Conservation (phyloP, 768 basidiomycete genomes). For the Boletus pseudo-olivaceus region DNA sequence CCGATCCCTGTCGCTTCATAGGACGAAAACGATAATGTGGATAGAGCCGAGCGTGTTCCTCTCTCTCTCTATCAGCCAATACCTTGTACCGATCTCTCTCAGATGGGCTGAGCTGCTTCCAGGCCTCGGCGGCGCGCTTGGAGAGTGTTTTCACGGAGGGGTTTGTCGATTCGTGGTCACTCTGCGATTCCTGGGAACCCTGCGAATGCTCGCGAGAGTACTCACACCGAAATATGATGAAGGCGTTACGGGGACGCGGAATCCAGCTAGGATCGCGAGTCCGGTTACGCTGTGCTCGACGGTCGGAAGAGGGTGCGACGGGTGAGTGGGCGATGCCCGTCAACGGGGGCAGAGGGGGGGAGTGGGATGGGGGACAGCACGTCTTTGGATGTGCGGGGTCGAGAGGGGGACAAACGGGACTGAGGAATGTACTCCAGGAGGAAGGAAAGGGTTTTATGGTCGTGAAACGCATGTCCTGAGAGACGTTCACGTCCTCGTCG, state of each 20-base stretch:
- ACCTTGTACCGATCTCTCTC: slow-evolving; percentile 49
- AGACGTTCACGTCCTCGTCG: slow-evolving; percentile 28
- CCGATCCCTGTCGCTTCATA: slow-evolving; percentile 35
- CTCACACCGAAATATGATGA: slow-evolving; percentile 72
- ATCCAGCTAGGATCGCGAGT: slow-evolving; percentile 54
- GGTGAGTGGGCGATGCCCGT: neutral
- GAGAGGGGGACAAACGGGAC: slow-evolving; percentile 17
- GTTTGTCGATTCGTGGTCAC: slow-evolving; percentile 17
- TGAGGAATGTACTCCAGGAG: slow-evolving; percentile 1
- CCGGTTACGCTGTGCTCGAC: slow-evolving; percentile 38
- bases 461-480: slow-evolving; percentile 14
- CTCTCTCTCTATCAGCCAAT: slow-evolving; percentile 54
- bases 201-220: slow-evolving; percentile 49
- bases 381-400: neutral
- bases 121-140: slow-evolving; percentile 74
- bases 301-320: slow-evolving; percentile 36
- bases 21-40: slow-evolving; percentile 67
- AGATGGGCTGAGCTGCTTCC: slow-evolving; percentile 53
- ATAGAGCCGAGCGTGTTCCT: slow-evolving; percentile 52
- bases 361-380: neutral
- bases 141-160: slow-evolving; percentile 55
- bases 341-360: neutral
- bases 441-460: slow-evolving; percentile 2
- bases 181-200: slow-evolving; percentile 32
- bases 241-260: slow-evolving; percentile 65